Conservation (phyloP, 495 filamentous ascomycete genomes). For the Penicillium lagena region DNA sequence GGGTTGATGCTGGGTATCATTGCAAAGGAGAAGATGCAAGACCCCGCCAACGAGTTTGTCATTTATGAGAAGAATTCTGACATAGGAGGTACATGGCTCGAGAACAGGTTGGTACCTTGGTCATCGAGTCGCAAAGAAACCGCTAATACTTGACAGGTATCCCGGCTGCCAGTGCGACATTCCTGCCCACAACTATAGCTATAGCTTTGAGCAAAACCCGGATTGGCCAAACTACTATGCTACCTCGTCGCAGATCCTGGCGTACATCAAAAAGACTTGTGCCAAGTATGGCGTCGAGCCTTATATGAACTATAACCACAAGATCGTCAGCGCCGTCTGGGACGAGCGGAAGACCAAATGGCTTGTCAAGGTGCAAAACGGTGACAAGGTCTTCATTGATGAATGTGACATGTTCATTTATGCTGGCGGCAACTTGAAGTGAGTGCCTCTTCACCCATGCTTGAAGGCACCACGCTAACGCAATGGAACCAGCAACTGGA, state of each 20-base stretch:
- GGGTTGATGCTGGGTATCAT: no score
- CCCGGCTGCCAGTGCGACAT: constrained; percentile 49
- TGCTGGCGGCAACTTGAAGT: neutral
- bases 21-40: no score
- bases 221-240: constrained; percentile 52
- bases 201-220: constrained; percentile 46
- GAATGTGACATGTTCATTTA: constrained; percentile 42
- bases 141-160: constrained; percentile 3
- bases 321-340: constrained; percentile 24
- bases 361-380: constrained; percentile 24
- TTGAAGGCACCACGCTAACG: neutral
- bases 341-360: constrained; percentile 28
- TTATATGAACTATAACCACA: constrained; percentile 20
- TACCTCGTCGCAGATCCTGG: constrained; percentile 45
- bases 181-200: constrained; percentile 44
- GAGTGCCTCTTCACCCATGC: no score
- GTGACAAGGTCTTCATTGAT: constrained; percentile 42
- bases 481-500: constrained; percentile 22
- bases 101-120: constrained; percentile 34
- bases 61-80: constrained; percentile 3
- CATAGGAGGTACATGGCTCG: constrained; percentile 37
- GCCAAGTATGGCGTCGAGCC: constrained; percentile 23
- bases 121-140: no score
- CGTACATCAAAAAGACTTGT: constrained; percentile 46
- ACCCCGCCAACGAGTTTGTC: no score